Evolutionary conservation across 1,284 basidiomycete genomes (phyloP).

Genomic region (Porogramme epimiltina): DNA sequence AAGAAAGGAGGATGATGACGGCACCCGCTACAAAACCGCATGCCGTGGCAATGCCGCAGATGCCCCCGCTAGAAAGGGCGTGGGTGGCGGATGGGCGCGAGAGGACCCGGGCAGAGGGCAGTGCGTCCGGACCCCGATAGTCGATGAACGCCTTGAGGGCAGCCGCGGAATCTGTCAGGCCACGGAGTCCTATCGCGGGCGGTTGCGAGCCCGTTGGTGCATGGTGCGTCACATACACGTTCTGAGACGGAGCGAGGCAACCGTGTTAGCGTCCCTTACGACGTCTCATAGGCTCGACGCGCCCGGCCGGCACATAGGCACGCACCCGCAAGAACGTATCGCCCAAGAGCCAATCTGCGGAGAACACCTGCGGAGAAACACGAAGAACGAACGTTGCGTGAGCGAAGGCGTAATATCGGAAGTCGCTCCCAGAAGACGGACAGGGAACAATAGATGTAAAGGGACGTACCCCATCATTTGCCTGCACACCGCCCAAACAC

Average conservation of each 20-base stretch:
- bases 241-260: slow-evolving; percentile 36
- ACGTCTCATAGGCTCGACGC: background rate
- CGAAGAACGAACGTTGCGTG: slow-evolving; percentile 2
- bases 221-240: slow-evolving; percentile 55
- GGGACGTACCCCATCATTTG: slow-evolving; percentile 48
- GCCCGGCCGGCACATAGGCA: slow-evolving; percentile 6
- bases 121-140: slow-evolving; percentile 46
- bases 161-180: slow-evolving; percentile 42
- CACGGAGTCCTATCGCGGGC: slow-evolving; percentile 50
- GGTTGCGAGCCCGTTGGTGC: slow-evolving; percentile 41
- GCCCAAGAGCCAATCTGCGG: slow-evolving; percentile 66
- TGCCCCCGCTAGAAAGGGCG: slow-evolving; percentile 23
- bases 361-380: slow-evolving; percentile 44
- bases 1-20: slow-evolving; percentile 26
- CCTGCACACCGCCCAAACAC: slow-evolving; percentile 62
- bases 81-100: slow-evolving; percentile 14
- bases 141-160: slow-evolving; percentile 43
- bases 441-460: background rate
- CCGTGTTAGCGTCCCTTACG: background rate
- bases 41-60: slow-evolving; percentile 31
- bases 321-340: slow-evolving; percentile 57
- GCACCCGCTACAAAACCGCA: slow-evolving; percentile 34
- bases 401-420: slow-evolving; percentile 2
- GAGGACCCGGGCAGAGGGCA: slow-evolving; percentile 29
- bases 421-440: background rate